Percentiles rank a stretch among this genome's conserved stretches.
Conservation (phyloP, 345 rosid species). For the Aquilaria sinensis region DNA sequence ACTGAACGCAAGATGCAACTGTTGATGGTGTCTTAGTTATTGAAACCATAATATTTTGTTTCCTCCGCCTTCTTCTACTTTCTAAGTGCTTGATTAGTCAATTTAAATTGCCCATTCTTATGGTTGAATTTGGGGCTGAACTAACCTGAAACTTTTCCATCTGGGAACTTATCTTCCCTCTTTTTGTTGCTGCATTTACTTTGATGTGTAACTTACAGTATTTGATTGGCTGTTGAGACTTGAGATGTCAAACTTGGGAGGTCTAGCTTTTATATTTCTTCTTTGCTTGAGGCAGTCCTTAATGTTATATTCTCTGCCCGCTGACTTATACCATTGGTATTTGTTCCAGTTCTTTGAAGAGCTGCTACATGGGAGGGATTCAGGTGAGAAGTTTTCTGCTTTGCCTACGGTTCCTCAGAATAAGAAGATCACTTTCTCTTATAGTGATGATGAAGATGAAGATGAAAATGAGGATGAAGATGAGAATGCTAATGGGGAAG, state of each 20-base stretch:
- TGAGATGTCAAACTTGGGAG: neutral
- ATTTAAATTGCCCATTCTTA: too few relatives aligned
- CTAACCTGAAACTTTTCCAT: neutral
- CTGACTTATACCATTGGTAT: neutral
- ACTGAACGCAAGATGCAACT: neutral
- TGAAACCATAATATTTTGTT: neutral
- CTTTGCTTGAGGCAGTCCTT: neutral
- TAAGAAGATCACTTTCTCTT: constrained; percentile 77
- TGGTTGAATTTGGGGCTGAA: too few relatives aligned
- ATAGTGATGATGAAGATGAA: constrained; percentile 53
- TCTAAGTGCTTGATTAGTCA: too few relatives aligned
- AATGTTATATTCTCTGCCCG: neutral
- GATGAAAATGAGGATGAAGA: constrained; percentile 21
- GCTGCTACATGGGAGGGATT: constrained; percentile 45
- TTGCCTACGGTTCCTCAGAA: constrained; percentile 44
- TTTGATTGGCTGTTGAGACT: neutral
- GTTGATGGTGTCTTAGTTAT: neutral
- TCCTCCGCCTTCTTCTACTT: too few relatives aligned
- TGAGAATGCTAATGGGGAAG: constrained; percentile 21
- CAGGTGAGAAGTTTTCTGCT: constrained; percentile 29
- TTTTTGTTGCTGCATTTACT: constrained; percentile 6
- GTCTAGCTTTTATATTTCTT: neutral
- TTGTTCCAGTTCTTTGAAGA: constrained; percentile 74
- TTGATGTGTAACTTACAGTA: neutral
- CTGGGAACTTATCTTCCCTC: neutral